Evolutionary conservation across 768 basidiomycete species (phyloP), one percentile per base, ranked within the genome.

Genomic region (Termitomyces sp.): DNA sequence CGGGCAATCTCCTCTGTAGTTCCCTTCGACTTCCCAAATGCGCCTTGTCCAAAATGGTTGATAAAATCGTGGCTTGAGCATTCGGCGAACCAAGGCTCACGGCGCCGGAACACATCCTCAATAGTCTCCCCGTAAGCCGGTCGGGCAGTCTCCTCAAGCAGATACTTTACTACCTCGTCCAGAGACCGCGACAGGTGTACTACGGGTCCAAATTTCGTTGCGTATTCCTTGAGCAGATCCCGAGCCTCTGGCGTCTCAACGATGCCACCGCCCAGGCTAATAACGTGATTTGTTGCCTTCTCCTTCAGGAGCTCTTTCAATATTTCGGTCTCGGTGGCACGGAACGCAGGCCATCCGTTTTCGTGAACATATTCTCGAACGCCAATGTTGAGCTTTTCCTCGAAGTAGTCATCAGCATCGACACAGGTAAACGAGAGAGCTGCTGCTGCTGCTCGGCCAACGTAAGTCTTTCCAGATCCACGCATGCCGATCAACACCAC

Each of bases 231-330:
- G 60, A 99, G 77, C 4, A 91, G 67, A 18, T 89, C 77, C 33
- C 95, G 79, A 13, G 93, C 89, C 44, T 77, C 81, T 1, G 86
- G 80, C 0, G 86, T 91, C 73, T 99, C 96, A 33, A 98, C 93
- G 58, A 98, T 86, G 0, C 96, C 96, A 4, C 97, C 97, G 3
- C 97, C 96, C 20, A 97, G 85, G 63, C 91, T 93, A 70, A 98
- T 83, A 56, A 98, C 80, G 71, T 93, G 86, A 0, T 78, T 75
- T 18, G 79, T 79, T 5, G 80, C 74, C 44, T 79, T 74, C 54
- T 83, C 77, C 13, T 78, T 75, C 18, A 96, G 77, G 43, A 97
- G 78, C 43, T 91, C 84, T 33, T 82, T 72, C 12, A 98, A 78
- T 54, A 89, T 79, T 9, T 77, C 81, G 0, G 82, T 75, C 73